These are phyloP conservation scores for Epichloe aotearoae DNA, from an alignment of 2,329 filamentous ascomycete genomes.

Conservation along the genomic window DNA sequence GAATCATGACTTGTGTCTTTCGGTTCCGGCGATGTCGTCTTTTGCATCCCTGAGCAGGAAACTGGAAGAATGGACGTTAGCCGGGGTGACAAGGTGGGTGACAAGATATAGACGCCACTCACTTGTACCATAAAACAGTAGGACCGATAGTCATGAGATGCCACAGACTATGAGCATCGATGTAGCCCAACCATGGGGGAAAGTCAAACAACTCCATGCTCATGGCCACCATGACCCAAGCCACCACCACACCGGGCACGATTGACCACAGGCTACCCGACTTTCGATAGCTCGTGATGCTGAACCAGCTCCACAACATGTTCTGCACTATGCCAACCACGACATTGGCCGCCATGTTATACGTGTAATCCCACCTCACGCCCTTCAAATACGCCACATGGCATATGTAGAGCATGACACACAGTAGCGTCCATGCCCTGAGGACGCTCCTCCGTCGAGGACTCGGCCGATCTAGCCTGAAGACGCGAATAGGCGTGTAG, in stretches of 20 bases:
- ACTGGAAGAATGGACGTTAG: slow-evolving; percentile 30
- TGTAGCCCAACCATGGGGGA: slow-evolving; percentile 67
- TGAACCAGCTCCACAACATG: slow-evolving; percentile 75
- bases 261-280: slow-evolving; percentile 66
- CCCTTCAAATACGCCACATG: slow-evolving; percentile 79
- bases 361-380: slow-evolving; percentile 87
- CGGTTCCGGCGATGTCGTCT: slow-evolving; percentile 59
- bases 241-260: slow-evolving; percentile 83
- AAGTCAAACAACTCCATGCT: slow-evolving; percentile 93
- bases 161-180: slow-evolving; percentile 95
- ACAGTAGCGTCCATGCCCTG: slow-evolving; percentile 63
- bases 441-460: slow-evolving; percentile 37
- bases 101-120: slow-evolving; percentile 27
- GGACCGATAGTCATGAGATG: slow-evolving; percentile 86
- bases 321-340: slow-evolving; percentile 70
- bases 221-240: slow-evolving; percentile 88
- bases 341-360: slow-evolving; percentile 96
- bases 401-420: slow-evolving; percentile 53
- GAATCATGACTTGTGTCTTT: slow-evolving; percentile 51
- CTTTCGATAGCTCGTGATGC: slow-evolving; percentile 57
- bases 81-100: neutral
- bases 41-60: slow-evolving; percentile 78
- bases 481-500: slow-evolving; percentile 69
- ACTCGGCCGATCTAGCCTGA: slow-evolving; percentile 56
- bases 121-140: slow-evolving; percentile 90